phyloP scores from a whole-genome alignment of 345 rosid genomes.

The Nasturtium officinale region DNA sequence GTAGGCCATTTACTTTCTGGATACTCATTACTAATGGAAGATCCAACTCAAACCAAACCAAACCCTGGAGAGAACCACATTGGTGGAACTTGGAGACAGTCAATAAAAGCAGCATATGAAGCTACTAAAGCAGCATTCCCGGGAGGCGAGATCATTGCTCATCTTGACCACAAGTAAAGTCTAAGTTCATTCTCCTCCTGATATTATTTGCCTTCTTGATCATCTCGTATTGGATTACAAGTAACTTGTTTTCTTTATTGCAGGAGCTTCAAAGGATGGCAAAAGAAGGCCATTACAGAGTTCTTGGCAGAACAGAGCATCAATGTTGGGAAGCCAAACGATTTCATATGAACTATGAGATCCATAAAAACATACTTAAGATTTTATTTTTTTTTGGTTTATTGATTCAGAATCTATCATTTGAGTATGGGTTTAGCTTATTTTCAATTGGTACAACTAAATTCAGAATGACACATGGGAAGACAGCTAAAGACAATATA shows the following conservation, averaged over 20 bases:
- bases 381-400: conserved; percentile 2
- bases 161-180: conserved; percentile 94
- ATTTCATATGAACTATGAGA: conserved; percentile 47
- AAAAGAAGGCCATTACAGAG: conserved; percentile 68
- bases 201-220: conserved; percentile 2
- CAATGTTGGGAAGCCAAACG: conserved; percentile 63
- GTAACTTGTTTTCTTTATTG: conserved; percentile 9
- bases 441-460: conserved; percentile 7
- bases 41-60: conserved; percentile 43
- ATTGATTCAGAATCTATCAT: conserved; percentile 10
- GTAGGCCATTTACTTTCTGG: conserved; percentile 90
- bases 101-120: conserved; percentile 75
- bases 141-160: conserved; percentile 80
- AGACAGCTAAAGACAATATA: conserved; percentile 4
- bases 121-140: conserved; percentile 87
- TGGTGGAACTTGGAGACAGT: conserved; percentile 81
- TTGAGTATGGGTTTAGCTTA: background rate
- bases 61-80: conserved; percentile 44
- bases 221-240: background rate
- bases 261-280: conserved; percentile 97
- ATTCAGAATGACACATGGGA: background rate
- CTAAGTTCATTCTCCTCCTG: conserved; percentile 3
- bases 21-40: conserved; percentile 86
- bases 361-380: background rate
- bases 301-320: conserved; percentile 66